These are phyloP conservation scores for Boechera divaricarpa DNA, from an alignment of 345 rosid genomes.

Conservation along the genomic window DNA sequence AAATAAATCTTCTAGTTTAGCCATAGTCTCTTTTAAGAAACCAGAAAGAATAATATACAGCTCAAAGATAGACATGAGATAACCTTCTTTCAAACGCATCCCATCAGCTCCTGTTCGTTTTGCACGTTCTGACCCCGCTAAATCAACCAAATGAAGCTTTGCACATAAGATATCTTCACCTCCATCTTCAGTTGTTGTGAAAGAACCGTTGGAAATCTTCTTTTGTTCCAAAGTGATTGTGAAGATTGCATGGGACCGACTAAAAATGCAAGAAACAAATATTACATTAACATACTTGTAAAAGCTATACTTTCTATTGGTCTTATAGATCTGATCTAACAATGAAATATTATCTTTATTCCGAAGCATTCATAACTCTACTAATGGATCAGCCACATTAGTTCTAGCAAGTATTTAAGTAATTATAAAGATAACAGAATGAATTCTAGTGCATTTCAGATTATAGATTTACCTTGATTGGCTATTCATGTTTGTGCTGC, in stretches of 20 bases:
- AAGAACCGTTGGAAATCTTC: conserved; percentile 54
- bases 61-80: conserved; percentile 4
- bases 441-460: conserved; percentile 2
- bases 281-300: conserved; percentile 10
- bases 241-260: conserved; percentile 98
- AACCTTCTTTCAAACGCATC: conserved; percentile 96
- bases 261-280: conserved; percentile 41
- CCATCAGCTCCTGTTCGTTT: conserved; percentile 97
- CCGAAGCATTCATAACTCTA: not conserved
- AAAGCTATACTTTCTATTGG: not conserved
- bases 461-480: conserved; percentile 72
- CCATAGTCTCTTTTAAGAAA: conserved; percentile 15
- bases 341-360: not conserved
- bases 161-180: conserved; percentile 86
- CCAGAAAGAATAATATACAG: conserved; percentile 17
- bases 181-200: conserved; percentile 53
- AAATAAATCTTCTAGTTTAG: conserved; percentile 27
- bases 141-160: conserved; percentile 91
- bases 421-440: not conserved
- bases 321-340: not conserved
- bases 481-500: conserved; percentile 96
- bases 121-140: conserved; percentile 98
- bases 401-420: not conserved
- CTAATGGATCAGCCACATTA: conserved; percentile 18
- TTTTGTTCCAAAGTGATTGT: conserved; percentile 95